These are phyloP conservation scores for Helianthus annuus DNA, from an alignment of 129 eudicot species.

Conservation along the genomic window HanXRQr2.0-SUNRISE NC_035439.2:89862253-89862752, in stretches of 20 bases:
- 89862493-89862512: conserved; percentile 74
- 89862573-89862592: conserved; percentile 62
- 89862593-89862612: conserved; percentile 32
- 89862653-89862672: conserved; percentile 43
- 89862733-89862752: conserved; percentile 65
- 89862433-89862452: conserved; percentile 78
- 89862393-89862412: conserved; percentile 13
- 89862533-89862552: conserved; percentile 59
- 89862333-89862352: conserved; percentile 70
- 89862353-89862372: conserved; percentile 66
- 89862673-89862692: conserved; percentile 44
- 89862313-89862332: conserved; percentile 73
- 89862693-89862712: conserved; percentile 43
- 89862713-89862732: conserved; percentile 42
- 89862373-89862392: neutral
- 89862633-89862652: conserved; percentile 46
- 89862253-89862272: conserved; percentile 4
- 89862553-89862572: conserved; percentile 33
- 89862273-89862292: conserved; percentile 24
- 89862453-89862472: conserved; percentile 61
- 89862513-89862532: conserved; percentile 65
- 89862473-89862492: conserved; percentile 67
- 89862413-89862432: conserved; percentile 46
- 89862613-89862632: conserved; percentile 68
- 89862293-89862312: conserved; percentile 65